These are phyloP conservation scores for Annulohypoxylon truncatum DNA, from an alignment of 2,329 filamentous ascomycete species.

Conservation along the genomic window DNA sequence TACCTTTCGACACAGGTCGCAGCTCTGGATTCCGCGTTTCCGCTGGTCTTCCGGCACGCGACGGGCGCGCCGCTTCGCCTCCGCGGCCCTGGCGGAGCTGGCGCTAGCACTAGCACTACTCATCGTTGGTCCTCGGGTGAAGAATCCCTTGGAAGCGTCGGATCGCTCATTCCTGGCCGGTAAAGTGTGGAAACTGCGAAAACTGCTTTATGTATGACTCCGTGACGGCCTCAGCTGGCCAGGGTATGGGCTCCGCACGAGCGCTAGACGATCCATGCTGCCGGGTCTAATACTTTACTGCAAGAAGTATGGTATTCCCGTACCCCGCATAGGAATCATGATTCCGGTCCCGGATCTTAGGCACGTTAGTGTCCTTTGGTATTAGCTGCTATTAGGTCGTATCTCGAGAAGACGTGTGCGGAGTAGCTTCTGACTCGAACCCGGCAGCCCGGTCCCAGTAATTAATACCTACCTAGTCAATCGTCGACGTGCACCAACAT, in stretches of 20 bases:
- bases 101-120: background rate
- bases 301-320: slow-evolving; percentile 2
- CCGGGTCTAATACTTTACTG: background rate
- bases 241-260: background rate
- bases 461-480: too few species aligned
- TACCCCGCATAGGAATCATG: slow-evolving; percentile 20
- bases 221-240: background rate
- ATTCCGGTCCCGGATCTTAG: background rate
- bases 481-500: background rate
- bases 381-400: too few species aligned
- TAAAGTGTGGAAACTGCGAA: background rate
- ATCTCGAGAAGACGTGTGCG: background rate
- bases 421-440: background rate
- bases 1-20: slow-evolving; percentile 53
- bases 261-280: background rate
- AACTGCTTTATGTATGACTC: slow-evolving; percentile 10
- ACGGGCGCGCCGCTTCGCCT: slow-evolving; percentile 47
- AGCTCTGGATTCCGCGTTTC: slow-evolving; percentile 53
- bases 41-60: slow-evolving; percentile 52
- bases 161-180: slow-evolving; percentile 14
- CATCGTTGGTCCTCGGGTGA: slow-evolving; percentile 5
- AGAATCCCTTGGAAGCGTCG: slow-evolving; percentile 27
- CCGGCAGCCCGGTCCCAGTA: too few species aligned
- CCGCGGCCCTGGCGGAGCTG: slow-evolving; percentile 15
- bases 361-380: background rate